These are phyloP conservation scores for Ganoderma meredithae DNA, from an alignment of 1,284 basidiomycete species.

Conservation along the genomic window DNA sequence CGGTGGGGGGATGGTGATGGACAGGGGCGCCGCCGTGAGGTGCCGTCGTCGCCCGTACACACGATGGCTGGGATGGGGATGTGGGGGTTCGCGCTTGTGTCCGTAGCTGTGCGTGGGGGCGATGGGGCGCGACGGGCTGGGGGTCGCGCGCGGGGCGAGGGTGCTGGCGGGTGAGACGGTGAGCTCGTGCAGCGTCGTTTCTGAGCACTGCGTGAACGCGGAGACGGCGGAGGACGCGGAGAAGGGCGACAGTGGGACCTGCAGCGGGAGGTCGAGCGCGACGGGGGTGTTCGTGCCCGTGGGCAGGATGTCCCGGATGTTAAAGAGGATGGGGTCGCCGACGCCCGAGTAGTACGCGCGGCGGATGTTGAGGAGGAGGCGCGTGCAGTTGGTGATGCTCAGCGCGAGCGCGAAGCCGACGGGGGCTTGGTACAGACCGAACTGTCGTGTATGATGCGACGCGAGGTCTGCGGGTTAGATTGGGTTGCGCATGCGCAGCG, in stretches of 20 bases:
- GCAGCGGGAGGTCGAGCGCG: conserved; percentile 18
- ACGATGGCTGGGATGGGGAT: conserved; percentile 5
- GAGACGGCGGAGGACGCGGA: conserved; percentile 16
- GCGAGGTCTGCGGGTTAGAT: not conserved
- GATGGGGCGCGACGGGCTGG: conserved; percentile 4
- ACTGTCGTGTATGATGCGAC: conserved; percentile 16
- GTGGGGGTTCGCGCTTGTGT: conserved; percentile 2
- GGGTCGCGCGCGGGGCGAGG: not conserved
- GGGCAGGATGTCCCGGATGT: conserved; percentile 23
- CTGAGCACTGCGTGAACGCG: conserved; percentile 14
- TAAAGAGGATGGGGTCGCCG: conserved; percentile 27
- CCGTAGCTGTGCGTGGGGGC: too few relatives aligned
- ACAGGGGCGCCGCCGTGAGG: not conserved
- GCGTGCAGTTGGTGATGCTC: conserved; percentile 40
- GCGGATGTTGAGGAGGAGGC: conserved; percentile 40
- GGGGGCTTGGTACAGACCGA: conserved; percentile 35
- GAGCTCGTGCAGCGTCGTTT: conserved; percentile 24
- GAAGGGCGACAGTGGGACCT: conserved; percentile 9
- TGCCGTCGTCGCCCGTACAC: not conserved
- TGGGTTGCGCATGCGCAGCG: not conserved
- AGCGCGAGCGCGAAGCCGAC: conserved; percentile 38
- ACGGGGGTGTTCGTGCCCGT: conserved; percentile 19
- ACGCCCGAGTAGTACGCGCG: conserved; percentile 38
- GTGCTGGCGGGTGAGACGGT: conserved; percentile 13
- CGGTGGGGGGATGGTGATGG: not conserved